These are phyloP conservation scores for Aspergillus hortae DNA, from an alignment of 2,329 filamentous ascomycete species.

Conservation along the genomic window DNA sequence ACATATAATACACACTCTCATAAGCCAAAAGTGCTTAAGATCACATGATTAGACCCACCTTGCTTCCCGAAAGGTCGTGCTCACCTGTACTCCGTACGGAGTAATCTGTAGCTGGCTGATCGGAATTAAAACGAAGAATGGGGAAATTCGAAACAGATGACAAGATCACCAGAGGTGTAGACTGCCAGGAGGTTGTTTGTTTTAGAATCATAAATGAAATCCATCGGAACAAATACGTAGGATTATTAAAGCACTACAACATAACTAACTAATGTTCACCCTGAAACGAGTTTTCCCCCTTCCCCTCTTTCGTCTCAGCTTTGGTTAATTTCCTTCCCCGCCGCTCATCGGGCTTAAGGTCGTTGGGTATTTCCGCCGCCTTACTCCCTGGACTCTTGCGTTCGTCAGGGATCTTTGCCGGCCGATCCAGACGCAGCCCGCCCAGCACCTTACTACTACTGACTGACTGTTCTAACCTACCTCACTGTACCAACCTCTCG, in stretches of 20 bases:
- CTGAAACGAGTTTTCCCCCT: neutral
- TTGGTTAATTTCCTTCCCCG: slow-evolving; percentile 11
- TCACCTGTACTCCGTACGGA: too few species aligned
- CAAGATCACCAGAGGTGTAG: too few species aligned
- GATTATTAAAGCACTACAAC: neutral
- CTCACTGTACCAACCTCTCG: neutral
- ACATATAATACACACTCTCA: too few species aligned
- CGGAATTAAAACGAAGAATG: too few species aligned
- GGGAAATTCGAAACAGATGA: too few species aligned
- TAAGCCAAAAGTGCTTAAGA: too few species aligned
- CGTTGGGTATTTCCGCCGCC: slow-evolving; percentile 21
- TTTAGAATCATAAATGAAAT: neutral
- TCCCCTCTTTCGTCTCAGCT: slow-evolving; percentile 3
- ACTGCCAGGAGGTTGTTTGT: neutral
- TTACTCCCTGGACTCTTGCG: slow-evolving; percentile 4
- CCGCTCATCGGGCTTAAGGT: slow-evolving; percentile 14
- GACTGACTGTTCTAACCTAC: neutral
- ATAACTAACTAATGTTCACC: neutral
- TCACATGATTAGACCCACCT: too few species aligned
- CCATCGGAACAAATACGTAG: neutral
- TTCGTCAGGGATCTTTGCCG: slow-evolving; percentile 20
- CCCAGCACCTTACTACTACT: slow-evolving; percentile 17
- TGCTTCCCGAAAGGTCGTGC: too few species aligned
- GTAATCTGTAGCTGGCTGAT: too few species aligned
- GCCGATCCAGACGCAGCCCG: slow-evolving; percentile 23